A percentile compares a stretch with the other conserved stretches of the same genome.
phyloP scores from a whole-genome alignment of 1,139 yeast genomes.

The Geotrichum aggregatum region DNA sequence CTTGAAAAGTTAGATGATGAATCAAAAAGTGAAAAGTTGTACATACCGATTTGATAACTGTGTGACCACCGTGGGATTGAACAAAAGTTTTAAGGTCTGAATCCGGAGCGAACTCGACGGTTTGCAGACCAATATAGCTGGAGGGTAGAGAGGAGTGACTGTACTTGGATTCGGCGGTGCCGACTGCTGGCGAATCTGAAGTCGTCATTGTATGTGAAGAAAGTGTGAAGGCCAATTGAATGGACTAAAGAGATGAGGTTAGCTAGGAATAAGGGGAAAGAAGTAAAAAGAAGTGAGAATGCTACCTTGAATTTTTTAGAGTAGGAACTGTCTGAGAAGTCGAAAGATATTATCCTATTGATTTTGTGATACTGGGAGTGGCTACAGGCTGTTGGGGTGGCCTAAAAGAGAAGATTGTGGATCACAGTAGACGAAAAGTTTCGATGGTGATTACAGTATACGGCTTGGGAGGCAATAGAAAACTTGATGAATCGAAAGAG shows the following conservation, averaged over 20 bases:
- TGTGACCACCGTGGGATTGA: constrained; percentile 83
- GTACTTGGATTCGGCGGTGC: constrained; percentile 5
- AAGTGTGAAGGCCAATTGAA: constrained; percentile 6
- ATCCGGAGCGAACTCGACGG: constrained; percentile 68
- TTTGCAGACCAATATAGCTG: constrained; percentile 77
- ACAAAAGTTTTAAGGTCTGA: constrained; percentile 82
- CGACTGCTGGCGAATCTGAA: constrained; percentile 10
- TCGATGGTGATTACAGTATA: no score
- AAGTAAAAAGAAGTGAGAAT: no score
- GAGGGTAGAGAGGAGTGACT: constrained; percentile 48
- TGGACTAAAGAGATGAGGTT: constrained; percentile 2
- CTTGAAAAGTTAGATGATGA: constrained; percentile 22
- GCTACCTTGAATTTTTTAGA: no score
- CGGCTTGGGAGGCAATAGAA: no score
- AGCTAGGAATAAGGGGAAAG: background rate
- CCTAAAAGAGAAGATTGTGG: background rate
- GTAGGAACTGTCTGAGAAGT: no score
- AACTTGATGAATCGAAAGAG: background rate
- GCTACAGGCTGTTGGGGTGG: background rate
- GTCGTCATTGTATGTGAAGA: constrained; percentile 5
- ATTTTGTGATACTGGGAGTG: background rate
- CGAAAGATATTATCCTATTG: background rate
- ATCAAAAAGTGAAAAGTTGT: background rate
- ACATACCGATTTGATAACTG: constrained; percentile 68
- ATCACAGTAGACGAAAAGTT: no score